Evolutionary conservation across 148 eudicot species (phyloP).

Genomic region (Persicaria maculosa): DNA sequence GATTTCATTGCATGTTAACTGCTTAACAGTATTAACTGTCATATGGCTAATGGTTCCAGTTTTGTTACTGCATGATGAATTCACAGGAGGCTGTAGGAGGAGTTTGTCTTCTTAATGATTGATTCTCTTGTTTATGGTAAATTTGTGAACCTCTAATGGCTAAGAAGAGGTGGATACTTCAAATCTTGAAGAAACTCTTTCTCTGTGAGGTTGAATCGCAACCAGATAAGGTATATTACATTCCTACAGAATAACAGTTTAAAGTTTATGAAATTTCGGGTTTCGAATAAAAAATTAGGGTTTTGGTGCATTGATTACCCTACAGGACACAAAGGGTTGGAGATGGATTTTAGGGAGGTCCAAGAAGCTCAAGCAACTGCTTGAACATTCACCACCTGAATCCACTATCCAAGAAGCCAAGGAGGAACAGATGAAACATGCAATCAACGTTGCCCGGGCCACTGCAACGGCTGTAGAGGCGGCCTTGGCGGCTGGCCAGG

Average conservation of each 20-base stretch:
- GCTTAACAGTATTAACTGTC: too few relatives aligned
- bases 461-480: too few relatives aligned
- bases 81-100: background rate
- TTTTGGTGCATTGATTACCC: too few relatives aligned
- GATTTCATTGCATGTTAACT: too few relatives aligned
- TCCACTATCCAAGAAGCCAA: too few relatives aligned
- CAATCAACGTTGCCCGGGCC: too few relatives aligned
- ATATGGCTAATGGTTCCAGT: background rate
- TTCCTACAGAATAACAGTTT: background rate
- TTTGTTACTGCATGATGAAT: background rate
- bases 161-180: conserved; percentile 56
- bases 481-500: too few relatives aligned
- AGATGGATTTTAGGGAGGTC: conserved; percentile 44
- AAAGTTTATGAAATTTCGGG: background rate
- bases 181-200: conserved; percentile 53
- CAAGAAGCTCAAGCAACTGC: conserved; percentile 31
- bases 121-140: background rate
- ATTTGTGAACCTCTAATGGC: conserved; percentile 45
- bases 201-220: conserved; percentile 41
- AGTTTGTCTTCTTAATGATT: background rate
- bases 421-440: too few relatives aligned
- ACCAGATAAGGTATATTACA: conserved; percentile 35
- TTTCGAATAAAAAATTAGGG: background rate
- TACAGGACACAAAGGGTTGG: conserved; percentile 46
- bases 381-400: too few relatives aligned